A percentile compares a stretch with the other conserved stretches of the same genome.
Evolutionary conservation across 768 basidiomycete genomes (phyloP).

Genomic region (Collybia sordida): DNA sequence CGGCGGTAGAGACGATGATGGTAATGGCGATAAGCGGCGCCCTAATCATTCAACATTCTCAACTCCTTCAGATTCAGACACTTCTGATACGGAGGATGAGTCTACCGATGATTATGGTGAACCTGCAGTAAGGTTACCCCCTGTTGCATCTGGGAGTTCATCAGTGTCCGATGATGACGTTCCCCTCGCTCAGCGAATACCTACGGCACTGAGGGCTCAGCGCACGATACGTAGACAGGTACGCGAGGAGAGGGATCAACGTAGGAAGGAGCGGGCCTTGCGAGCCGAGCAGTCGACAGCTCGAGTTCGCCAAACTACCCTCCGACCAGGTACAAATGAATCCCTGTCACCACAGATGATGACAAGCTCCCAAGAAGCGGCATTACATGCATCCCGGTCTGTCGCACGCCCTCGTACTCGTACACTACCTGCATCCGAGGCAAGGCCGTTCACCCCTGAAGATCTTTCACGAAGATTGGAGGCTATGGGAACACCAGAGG

Average conservation of each 20-base stretch:
- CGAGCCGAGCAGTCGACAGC: conserved; percentile 20
- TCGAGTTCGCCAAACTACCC: conserved; percentile 27
- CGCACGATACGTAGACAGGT: conserved; percentile 75
- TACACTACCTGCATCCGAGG: conserved; percentile 40
- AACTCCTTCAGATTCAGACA: conserved; percentile 30
- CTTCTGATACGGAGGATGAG: conserved; percentile 41
- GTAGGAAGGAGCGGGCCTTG: conserved; percentile 46
- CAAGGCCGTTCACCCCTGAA: conserved; percentile 48
- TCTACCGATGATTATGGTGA: conserved; percentile 40
- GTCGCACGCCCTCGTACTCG: conserved; percentile 39
- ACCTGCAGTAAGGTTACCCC: conserved; percentile 15
- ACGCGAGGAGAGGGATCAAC: conserved; percentile 62
- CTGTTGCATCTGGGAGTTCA: conserved; percentile 3
- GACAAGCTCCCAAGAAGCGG: conserved; percentile 37
- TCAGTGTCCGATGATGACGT: conserved; percentile 70
- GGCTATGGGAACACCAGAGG: conserved; percentile 40
- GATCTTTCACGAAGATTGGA: conserved; percentile 61
- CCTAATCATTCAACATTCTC: conserved; percentile 29
- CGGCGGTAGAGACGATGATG: conserved; percentile 34
- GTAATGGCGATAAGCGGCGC: conserved; percentile 17
- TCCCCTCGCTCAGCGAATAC: conserved; percentile 81
- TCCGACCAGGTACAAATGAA: conserved; percentile 35
- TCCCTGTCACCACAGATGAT: conserved; percentile 9
- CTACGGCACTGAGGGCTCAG: conserved; percentile 81
- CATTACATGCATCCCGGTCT: conserved; percentile 32